phyloP scores from a whole-genome alignment of 768 basidiomycete genomes.

The Amanita polypyramis region DNA sequence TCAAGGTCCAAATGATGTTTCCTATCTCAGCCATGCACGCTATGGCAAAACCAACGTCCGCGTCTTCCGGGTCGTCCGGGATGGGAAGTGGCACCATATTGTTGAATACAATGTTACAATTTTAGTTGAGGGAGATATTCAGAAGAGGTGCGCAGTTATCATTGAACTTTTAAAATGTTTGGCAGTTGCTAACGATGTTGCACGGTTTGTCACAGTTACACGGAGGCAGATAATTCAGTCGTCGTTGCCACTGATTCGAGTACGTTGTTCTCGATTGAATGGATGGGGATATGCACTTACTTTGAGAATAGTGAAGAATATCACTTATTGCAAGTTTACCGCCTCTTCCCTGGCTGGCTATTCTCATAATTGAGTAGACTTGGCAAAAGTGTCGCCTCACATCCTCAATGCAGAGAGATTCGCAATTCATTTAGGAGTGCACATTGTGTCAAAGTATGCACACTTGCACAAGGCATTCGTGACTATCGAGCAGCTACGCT shows the following conservation, averaged over 20 bases:
- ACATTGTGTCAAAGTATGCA: slow-evolving; percentile 71
- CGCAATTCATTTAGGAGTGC: slow-evolving; percentile 76
- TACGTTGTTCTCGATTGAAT: slow-evolving; percentile 16
- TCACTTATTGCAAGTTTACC: slow-evolving; percentile 42
- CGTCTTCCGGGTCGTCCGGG: slow-evolving; percentile 76
- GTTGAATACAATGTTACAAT: slow-evolving; percentile 80
- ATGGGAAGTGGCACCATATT: slow-evolving; percentile 54
- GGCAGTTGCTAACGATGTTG: neutral
- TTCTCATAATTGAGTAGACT: slow-evolving; percentile 28
- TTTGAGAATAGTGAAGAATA: slow-evolving; percentile 46
- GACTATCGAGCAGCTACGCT: slow-evolving; percentile 70
- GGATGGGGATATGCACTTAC: too few species aligned
- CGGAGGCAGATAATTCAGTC: slow-evolving; percentile 77
- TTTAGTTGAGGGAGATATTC: slow-evolving; percentile 77
- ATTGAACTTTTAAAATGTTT: neutral
- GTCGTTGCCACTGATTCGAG: slow-evolving; percentile 91
- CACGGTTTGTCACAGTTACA: slow-evolving; percentile 44
- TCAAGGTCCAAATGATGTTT: neutral
- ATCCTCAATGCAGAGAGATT: slow-evolving; percentile 79
- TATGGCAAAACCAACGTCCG: slow-evolving; percentile 89
- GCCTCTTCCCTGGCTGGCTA: neutral
- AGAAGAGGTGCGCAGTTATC: slow-evolving; percentile 53
- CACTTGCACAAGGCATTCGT: slow-evolving; percentile 66
- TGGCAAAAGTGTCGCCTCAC: slow-evolving; percentile 86
- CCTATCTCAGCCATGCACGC: slow-evolving; percentile 36